Conservation (phyloP, 2,329 filamentous ascomycete genomes). For the Colletotrichum destructivum region DNA sequence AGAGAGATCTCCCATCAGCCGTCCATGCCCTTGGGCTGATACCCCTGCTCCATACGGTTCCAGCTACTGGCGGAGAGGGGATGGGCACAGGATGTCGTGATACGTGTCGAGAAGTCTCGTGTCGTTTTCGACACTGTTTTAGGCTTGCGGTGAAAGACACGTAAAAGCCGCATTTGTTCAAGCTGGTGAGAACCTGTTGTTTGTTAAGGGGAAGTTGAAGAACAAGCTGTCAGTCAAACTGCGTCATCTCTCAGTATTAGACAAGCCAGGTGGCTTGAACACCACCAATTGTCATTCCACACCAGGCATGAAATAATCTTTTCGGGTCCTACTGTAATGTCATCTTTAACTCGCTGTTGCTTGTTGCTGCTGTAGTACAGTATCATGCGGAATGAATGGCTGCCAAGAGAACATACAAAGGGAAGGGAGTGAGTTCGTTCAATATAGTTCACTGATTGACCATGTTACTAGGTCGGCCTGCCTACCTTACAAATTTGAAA, state of each 20-base stretch:
- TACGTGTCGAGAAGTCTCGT: constrained; percentile 14
- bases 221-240: background rate
- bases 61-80: constrained; percentile 12
- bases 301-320: background rate
- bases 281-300: background rate
- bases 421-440: background rate
- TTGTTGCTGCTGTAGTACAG: background rate
- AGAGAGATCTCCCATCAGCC: constrained; percentile 15
- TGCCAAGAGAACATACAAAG: background rate
- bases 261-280: background rate
- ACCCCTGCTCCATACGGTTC: constrained; percentile 28
- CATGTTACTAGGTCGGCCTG: background rate
- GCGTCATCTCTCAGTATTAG: background rate
- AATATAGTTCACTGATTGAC: background rate
- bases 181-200: too few species aligned
- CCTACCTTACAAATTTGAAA: background rate
- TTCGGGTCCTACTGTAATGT: background rate
- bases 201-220: background rate
- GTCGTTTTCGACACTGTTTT: background rate
- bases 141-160: background rate
- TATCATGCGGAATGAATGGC: background rate
- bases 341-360: too few species aligned
- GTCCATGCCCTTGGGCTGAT: constrained; percentile 23
- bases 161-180: background rate
- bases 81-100: constrained; percentile 4